Base-by-base conservation (phyloP, 805 yeast genomes). In the Candida cerambycidarum region DNA sequence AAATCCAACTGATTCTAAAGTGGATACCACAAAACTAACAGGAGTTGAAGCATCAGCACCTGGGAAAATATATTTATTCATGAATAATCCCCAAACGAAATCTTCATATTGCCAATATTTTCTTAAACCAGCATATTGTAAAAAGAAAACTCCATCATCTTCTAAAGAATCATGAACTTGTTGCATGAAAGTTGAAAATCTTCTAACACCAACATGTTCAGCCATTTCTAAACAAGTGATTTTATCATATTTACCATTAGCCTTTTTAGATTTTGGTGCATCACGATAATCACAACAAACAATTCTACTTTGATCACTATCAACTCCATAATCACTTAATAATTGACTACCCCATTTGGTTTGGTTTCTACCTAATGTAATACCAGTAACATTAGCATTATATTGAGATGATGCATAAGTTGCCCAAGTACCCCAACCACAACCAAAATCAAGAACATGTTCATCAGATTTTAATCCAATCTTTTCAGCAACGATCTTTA, bases 1-100 rank as follows among this genome's bases (percentile, higher is more conserved):
- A 61, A 89, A 89, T 2, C 96, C 96, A 45, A 84, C 80, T 30
- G 80, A 82, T 71, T 89, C 97, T 61, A 89, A 78, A 48, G 78
- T 71, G 49, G 84, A 78, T 47, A 82, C 73, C 50, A 88, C 92
- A 59, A 86, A 89, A 46, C 88, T 88, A 55, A 89, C 77, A 29
- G 97, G 97, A 44, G 97, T 89, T 5, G 95, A 87, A 37, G 96
- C 96, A 70, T 89, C 97, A 40, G 96, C 96, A 68, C 97, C 97
- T 33, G 97, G 96, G 88, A 89, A 89, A 62, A 89, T 84, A 69
- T 87, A 89, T 75, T 87, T 89, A 80, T 89, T 89, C 96, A 89
- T 89, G 69, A 89, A 89, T 62, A 89, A 74, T 56, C 97, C 97
- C 97, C 96, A 89, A 66, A 81, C 75, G 58, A 89, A 76, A 65